A percentile compares a stretch with the other conserved stretches of the same genome.
Conservation (phyloP, 305 asterid genomes). For the Fraxinus greggii region DNA sequence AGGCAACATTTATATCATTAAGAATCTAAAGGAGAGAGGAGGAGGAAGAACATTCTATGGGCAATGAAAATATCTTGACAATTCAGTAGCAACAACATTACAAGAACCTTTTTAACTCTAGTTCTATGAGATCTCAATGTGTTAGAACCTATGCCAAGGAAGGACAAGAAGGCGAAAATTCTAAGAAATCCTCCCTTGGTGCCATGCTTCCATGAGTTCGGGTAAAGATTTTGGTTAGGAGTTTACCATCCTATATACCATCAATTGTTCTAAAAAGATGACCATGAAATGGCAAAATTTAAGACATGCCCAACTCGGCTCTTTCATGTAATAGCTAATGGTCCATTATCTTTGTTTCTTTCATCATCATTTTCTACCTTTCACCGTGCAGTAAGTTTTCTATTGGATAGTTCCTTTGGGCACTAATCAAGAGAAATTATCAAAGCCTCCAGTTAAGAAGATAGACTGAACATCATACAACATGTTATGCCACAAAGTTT, state of each 20-base stretch:
- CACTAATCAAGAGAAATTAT: constrained; percentile 29
- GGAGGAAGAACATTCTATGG: constrained; percentile 18
- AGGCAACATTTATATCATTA: not conserved
- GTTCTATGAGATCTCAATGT: constrained; percentile 41
- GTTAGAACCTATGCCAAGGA: constrained; percentile 22
- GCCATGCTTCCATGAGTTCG: constrained; percentile 24
- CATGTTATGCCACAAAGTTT: not conserved
- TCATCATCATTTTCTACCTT: not conserved
- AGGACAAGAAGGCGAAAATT: constrained; percentile 3
- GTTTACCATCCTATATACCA: constrained; percentile 43
- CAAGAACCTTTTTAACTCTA: constrained; percentile 18
- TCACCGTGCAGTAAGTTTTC: not conserved
- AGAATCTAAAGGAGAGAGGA: not conserved
- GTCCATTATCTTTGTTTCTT: not conserved
- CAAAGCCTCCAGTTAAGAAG: constrained; percentile 52
- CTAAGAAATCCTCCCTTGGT: constrained; percentile 33
- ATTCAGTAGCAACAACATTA: not conserved
- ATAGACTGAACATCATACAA: not conserved
- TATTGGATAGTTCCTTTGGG: constrained; percentile 20
- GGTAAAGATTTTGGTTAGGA: constrained; percentile 31
- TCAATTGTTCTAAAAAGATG: constrained; percentile 20
- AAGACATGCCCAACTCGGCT: not conserved
- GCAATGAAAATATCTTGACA: constrained; percentile 18
- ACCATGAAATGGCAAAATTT: not conserved
- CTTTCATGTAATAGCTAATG: not conserved